Evolutionary conservation across 2,329 filamentous ascomycete genomes (phyloP), one percentile per base, ranked within the genome.

Genomic region (Fusarium dimerum): DNA sequence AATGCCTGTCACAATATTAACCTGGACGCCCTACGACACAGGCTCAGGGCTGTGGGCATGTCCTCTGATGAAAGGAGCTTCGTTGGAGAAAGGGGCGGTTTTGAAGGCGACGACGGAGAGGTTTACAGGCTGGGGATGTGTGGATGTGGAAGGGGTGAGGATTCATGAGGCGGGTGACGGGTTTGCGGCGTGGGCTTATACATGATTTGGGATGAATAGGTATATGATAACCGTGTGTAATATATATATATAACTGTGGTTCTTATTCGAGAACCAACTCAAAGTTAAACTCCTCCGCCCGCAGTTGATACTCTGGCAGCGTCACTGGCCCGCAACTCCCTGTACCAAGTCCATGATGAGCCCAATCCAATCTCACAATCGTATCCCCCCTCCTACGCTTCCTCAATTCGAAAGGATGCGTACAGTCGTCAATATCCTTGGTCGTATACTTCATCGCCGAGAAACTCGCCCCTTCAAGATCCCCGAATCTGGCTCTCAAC

Each of bases 291-390:
- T 74, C 71, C 43, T 63, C 67, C 26, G 71, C 71, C 60, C 65
- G 65, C 15, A 82, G 68, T 56, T 74, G 71, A 61, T 82, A 80
- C 65, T 76, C 48, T 5, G 73, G 72, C 67, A 81, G 53, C 17
- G 79, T 82, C 50, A 77, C 77, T 0, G 83, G 83, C 20, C 84
- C 84, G 67, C 84, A 87, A 45, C 79, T 83, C 7, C 78, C 84
- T 10, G 81, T 85, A 0, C 84, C 84, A 32, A 87, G 60, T 0
- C 84, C 85, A 64, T 87, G 83, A 67, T 87, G 83, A 56, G 72
- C 74, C 73, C 78, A 83, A 68, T 88, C 84, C 51, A 88, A 61
- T 49, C 82, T 72, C 2, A 87, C 71, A 30, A 86, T 67, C 38
- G 81, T 77, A 57, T 84, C 78, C 13, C 82, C 71, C 50, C 72